Base-by-base conservation (phyloP, 1,139 yeast genomes). In the Suhomyces bokatorum region DNA sequence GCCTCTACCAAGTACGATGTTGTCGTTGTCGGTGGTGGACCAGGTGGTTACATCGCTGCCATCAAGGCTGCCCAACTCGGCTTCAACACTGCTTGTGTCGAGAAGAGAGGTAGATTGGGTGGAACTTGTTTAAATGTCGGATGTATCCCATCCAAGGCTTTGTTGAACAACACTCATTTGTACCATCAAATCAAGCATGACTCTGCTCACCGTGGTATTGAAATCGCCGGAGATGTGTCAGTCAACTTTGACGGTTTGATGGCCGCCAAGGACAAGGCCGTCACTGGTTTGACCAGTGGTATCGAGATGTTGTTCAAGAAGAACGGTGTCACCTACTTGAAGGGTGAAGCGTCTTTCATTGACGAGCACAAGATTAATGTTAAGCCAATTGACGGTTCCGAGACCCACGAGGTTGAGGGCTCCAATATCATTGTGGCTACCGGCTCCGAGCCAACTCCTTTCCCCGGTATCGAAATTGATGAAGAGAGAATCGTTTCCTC, bases 111-210 rank as follows among this genome's bases (percentile, higher is more conserved):
- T 37, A 70, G 84, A 31, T 81, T 95, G 55, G 99, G 99, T 53
- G 99, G 99, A 62, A 95, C 99, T 44, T 95, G 99, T 80, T 75
- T 93, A 62, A 93, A 93, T 69, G 98, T 93, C 45, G 99, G 99
- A 40, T 93, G 99, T 79, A 95, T 95, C 61, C 99, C 99, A 49
- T 93, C 99, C 55, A 95, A 95, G 73, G 88, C 99, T 13, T 75
- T 93, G 53, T 77, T 93, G 63, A 93, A 93, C 83, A 95, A 93
- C 78, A 87, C 98, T 26, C 97, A 90, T 53, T 70, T 93, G 58
- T 91, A 80, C 75, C 99, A 95, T 68, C 87, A 85, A 67, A 85
- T 93, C 68, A 76, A 82, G 67, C 87, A 84, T 63, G 99, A 95
- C 64, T 75, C 97, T 47, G 79, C 80, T 59, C 70, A 75, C 58